These are phyloP conservation scores for Lolium rigidum DNA, from an alignment of 176 grass and related monocot genomes.

Conservation along the genomic window DNA sequence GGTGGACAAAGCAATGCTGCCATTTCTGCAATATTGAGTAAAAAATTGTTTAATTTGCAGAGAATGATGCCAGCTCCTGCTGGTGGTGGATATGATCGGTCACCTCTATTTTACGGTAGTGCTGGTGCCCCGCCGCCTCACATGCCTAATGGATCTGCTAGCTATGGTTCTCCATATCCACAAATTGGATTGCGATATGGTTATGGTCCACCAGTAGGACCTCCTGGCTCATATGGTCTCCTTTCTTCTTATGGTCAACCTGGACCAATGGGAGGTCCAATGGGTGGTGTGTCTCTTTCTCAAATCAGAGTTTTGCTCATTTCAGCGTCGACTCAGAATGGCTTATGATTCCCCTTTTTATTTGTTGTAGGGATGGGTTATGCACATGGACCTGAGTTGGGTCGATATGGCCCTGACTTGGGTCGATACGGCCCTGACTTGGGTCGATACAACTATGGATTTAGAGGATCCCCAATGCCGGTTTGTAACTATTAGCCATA, in stretches of 20 bases:
- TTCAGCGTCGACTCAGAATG: constrained; percentile 31
- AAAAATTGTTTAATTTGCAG: constrained; percentile 52
- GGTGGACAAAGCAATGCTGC: not conserved
- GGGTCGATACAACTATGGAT: constrained; percentile 59
- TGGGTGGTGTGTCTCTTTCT: constrained; percentile 69
- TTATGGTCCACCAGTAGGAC: constrained; percentile 67
- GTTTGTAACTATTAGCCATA: constrained; percentile 47
- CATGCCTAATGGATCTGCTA: constrained; percentile 62
- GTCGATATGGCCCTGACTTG: constrained; percentile 66
- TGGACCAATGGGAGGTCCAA: constrained; percentile 70
- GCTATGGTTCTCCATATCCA: constrained; percentile 70
- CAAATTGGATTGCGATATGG: constrained; percentile 72
- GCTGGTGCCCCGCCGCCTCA: constrained; percentile 60
- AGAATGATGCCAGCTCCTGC: constrained; percentile 66
- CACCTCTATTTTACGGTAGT: constrained; percentile 72
- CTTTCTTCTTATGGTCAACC: constrained; percentile 81
- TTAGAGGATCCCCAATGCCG: constrained; percentile 88
- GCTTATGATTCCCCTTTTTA: constrained; percentile 29
- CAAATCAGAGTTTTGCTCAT: constrained; percentile 11
- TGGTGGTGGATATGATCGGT: constrained; percentile 62
- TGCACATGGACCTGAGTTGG: constrained; percentile 69
- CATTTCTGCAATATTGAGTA: constrained; percentile 12
- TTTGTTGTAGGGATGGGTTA: constrained; percentile 68
- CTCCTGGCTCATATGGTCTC: constrained; percentile 78
- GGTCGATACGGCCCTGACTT: constrained; percentile 47